Conservation (phyloP, 768 basidiomycete genomes). For the Podaxis sp. region DNA sequence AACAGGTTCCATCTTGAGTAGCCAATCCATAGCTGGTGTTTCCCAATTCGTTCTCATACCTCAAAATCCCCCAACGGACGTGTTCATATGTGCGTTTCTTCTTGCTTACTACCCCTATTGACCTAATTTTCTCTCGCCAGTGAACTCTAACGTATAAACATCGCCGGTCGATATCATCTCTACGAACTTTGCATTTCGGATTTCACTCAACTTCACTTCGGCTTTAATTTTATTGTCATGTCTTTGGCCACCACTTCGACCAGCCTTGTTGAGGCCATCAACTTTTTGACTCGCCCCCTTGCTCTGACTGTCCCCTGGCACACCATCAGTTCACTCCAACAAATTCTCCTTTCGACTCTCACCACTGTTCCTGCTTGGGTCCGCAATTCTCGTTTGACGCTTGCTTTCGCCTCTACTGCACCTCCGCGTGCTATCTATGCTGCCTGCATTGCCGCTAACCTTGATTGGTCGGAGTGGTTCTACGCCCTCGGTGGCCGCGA, state of each 20-base stretch:
- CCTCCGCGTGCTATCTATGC: slow-evolving; percentile 33
- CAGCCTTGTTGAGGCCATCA: slow-evolving; percentile 27
- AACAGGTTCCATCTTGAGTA: slow-evolving; percentile 8
- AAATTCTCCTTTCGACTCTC: slow-evolving; percentile 29
- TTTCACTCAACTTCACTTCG: not conserved
- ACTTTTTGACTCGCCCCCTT: slow-evolving; percentile 34
- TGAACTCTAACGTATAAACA: not conserved
- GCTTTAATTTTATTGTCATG: not conserved
- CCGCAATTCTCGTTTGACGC: slow-evolving; percentile 18
- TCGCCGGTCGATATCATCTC: slow-evolving; percentile 9
- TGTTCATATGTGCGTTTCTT: not conserved
- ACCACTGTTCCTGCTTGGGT: slow-evolving; percentile 16
- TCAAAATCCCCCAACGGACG: not conserved
- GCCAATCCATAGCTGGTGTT: not conserved
- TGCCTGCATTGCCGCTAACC: slow-evolving; percentile 27
- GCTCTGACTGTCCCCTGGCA: slow-evolving; percentile 20
- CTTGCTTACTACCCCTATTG: not conserved
- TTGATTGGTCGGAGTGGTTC: slow-evolving; percentile 36
- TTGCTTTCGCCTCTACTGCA: slow-evolving; percentile 22
- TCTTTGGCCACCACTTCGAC: slow-evolving; percentile 14
- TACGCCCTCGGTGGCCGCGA: slow-evolving; percentile 26
- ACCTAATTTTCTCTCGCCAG: not conserved
- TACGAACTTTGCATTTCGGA: not conserved
- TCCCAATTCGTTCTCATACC: not conserved
- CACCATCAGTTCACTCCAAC: slow-evolving; percentile 22